Evolutionary conservation across 1,284 basidiomycete genomes (phyloP).

Genomic region (Leccinum holopus): DNA sequence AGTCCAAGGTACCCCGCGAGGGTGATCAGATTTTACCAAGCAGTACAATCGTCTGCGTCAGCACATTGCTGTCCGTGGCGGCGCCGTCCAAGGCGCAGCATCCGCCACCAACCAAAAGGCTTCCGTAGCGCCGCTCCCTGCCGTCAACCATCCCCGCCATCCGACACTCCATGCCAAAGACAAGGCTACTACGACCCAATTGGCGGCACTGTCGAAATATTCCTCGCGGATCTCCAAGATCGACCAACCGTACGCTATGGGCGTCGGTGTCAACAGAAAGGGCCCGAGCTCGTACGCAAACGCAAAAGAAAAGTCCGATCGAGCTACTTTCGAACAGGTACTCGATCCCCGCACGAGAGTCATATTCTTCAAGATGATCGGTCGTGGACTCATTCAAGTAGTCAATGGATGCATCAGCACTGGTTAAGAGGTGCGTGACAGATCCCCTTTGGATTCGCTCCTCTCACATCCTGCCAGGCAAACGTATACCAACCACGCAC

Average conservation of each 20-base stretch:
- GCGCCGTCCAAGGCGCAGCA: slow-evolving; percentile 55
- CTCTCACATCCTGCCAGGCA: slow-evolving; percentile 51
- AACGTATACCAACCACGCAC: slow-evolving; percentile 94
- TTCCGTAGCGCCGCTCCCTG: slow-evolving; percentile 64
- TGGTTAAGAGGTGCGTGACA: slow-evolving; percentile 82
- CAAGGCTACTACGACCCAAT: slow-evolving; percentile 57
- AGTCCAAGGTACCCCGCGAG: slow-evolving; percentile 16
- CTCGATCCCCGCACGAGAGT: slow-evolving; percentile 88
- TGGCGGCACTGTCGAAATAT: slow-evolving; percentile 69
- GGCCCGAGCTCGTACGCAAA: slow-evolving; percentile 84
- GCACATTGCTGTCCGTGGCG: slow-evolving; percentile 73
- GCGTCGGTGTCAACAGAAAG: slow-evolving; percentile 85
- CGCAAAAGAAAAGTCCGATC: slow-evolving; percentile 89
- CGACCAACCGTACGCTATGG: slow-evolving; percentile 72
- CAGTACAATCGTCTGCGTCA: slow-evolving; percentile 92
- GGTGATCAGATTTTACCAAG: slow-evolving; percentile 70
- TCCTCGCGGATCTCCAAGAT: slow-evolving; percentile 68
- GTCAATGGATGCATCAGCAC: slow-evolving; percentile 95
- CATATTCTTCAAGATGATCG: slow-evolving; percentile 93
- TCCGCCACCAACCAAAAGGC: slow-evolving; percentile 49
- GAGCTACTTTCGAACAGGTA: slow-evolving; percentile 94
- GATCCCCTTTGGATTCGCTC: neutral
- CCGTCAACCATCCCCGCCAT: slow-evolving; percentile 64
- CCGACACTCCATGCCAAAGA: slow-evolving; percentile 41
- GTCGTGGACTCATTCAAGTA: slow-evolving; percentile 79